Conservation (phyloP, 108 stramenopile genomes). For the Aurantiochytrium sp. region DNA sequence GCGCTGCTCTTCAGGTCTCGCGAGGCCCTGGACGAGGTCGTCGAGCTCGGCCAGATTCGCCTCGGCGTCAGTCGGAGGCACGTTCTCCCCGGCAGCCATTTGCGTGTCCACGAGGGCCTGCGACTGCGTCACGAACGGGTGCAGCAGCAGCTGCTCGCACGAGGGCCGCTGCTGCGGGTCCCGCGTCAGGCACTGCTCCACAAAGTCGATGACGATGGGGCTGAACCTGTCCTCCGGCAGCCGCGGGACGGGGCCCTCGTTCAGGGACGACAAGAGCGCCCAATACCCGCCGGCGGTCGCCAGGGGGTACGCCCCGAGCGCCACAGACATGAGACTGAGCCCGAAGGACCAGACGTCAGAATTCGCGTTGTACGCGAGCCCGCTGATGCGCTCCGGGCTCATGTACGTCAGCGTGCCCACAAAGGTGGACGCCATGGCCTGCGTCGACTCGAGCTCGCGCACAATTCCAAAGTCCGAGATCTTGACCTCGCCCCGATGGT, state of each 20-base stretch:
- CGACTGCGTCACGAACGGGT: not conserved
- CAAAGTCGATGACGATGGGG: not conserved
- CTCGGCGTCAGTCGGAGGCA: not conserved
- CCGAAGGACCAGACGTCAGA: slow-evolving; percentile 65
- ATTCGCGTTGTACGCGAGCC: slow-evolving; percentile 45
- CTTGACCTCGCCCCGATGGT: not conserved
- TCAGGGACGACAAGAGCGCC: slow-evolving; percentile 35
- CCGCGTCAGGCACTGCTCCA: not conserved
- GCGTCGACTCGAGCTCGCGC: slow-evolving; percentile 30
- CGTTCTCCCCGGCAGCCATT: not conserved
- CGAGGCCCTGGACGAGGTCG: not conserved
- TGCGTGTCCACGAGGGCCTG: not conserved
- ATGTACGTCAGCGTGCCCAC: slow-evolving; percentile 65
- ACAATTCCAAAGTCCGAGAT: slow-evolving; percentile 42
- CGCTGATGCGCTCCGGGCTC: slow-evolving; percentile 60
- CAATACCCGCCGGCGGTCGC: slow-evolving; percentile 31
- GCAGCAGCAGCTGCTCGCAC: not conserved
- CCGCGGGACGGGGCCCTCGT: slow-evolving; percentile 33
- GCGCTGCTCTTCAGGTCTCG: not conserved
- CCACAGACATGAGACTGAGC: slow-evolving; percentile 54
- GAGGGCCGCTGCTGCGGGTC: not conserved
- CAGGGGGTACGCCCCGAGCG: slow-evolving; percentile 54
- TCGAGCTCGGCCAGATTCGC: not conserved
- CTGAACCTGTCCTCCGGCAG: not conserved
- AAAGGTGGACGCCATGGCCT: slow-evolving; percentile 52